phyloP scores from a whole-genome alignment of 2,329 filamentous ascomycete species.

The Amesomyces nigricolor region DNA sequence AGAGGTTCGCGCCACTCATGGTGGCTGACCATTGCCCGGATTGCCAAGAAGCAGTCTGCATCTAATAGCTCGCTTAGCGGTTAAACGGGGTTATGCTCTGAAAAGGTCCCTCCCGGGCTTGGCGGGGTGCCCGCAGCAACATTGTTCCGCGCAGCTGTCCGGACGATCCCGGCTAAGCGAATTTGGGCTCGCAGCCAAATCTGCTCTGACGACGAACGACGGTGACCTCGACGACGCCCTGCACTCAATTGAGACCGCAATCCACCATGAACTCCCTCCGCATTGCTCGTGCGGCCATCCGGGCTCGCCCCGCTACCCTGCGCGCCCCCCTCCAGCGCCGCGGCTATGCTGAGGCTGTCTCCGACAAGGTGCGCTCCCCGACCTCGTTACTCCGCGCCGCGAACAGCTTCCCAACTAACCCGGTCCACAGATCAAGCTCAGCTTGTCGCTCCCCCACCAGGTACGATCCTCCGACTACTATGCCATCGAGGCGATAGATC shows the following conservation, averaged over 20 bases:
- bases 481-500: background rate
- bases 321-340: slow-evolving; percentile 74
- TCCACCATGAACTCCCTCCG: slow-evolving; percentile 88
- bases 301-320: slow-evolving; percentile 72
- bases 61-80: background rate
- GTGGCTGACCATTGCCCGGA: too few species aligned
- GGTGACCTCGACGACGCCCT: slow-evolving; percentile 39
- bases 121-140: slow-evolving; percentile 17
- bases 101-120: background rate
- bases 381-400: background rate
- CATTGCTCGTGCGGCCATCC: slow-evolving; percentile 82
- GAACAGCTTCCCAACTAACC: slow-evolving; percentile 5
- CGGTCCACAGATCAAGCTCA: slow-evolving; percentile 78
- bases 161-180: slow-evolving; percentile 26
- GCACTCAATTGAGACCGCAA: slow-evolving; percentile 44
- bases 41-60: background rate
- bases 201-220: slow-evolving; percentile 39
- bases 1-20: too few species aligned
- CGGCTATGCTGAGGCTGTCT: slow-evolving; percentile 82
- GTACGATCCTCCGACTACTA: slow-evolving; percentile 51
- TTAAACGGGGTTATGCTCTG: background rate
- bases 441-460: slow-evolving; percentile 95
- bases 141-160: slow-evolving; percentile 19
- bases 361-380: slow-evolving; percentile 58
- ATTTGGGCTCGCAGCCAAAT: slow-evolving; percentile 34